Evolutionary conservation across 805 yeast species (phyloP).

Genomic region (Brettanomyces anomalus): DNA sequence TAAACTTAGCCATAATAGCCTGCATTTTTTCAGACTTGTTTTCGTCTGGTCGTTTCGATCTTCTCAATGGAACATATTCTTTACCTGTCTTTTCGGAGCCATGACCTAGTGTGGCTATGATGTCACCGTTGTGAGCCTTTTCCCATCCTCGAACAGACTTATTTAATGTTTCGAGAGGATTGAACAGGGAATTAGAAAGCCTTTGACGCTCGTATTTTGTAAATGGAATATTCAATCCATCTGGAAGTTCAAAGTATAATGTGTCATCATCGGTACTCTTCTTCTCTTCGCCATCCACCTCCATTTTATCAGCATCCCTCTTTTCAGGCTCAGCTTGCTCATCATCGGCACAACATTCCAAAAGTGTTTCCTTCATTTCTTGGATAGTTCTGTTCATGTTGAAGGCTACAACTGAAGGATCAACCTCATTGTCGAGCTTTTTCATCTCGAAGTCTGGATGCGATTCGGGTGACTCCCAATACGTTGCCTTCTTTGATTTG

Average conservation of each 20-base stretch:
- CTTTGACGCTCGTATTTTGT: slow-evolving; percentile 46
- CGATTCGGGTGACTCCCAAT: slow-evolving; percentile 17
- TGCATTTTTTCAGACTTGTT: slow-evolving; percentile 9
- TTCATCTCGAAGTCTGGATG: slow-evolving; percentile 17
- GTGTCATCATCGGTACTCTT: slow-evolving; percentile 18
- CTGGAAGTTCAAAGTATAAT: slow-evolving; percentile 64
- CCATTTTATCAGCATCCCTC: slow-evolving; percentile 18
- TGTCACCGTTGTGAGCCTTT: slow-evolving; percentile 44
- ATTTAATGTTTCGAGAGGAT: slow-evolving; percentile 34
- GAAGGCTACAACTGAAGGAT: slow-evolving; percentile 45
- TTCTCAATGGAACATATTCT: slow-evolving; percentile 68
- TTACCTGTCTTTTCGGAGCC: slow-evolving; percentile 30
- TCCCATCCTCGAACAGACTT: slow-evolving; percentile 25
- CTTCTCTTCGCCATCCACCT: slow-evolving; percentile 4
- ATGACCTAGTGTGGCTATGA: slow-evolving; percentile 24
- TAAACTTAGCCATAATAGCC: background rate
- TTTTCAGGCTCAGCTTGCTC: slow-evolving; percentile 1
- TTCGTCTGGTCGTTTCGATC: slow-evolving; percentile 35
- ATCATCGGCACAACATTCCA: slow-evolving; percentile 35
- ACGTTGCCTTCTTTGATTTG: slow-evolving; percentile 31
- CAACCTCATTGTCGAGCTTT: slow-evolving; percentile 28
- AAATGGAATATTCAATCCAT: slow-evolving; percentile 59
- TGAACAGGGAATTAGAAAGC: slow-evolving; percentile 67
- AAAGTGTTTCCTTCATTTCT: slow-evolving; percentile 67
- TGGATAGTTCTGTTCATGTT: slow-evolving; percentile 48